phyloP scores from a whole-genome alignment of 75 land plant species.

The Cupressus sempervirens region DNA sequence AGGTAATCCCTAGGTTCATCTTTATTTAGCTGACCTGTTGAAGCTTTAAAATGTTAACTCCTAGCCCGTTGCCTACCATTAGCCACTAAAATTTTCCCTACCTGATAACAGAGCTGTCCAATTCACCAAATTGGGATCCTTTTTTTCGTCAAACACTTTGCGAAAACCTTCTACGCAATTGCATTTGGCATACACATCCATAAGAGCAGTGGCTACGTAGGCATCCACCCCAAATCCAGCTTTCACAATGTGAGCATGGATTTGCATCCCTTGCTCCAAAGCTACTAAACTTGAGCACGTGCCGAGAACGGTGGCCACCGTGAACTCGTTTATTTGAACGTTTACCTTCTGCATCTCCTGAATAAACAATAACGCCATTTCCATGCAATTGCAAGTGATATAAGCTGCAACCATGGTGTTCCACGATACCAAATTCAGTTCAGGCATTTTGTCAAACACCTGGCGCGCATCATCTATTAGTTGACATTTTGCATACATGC shows the following conservation, averaged over 20 bases:
- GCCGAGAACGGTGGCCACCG: slow-evolving; percentile 18
- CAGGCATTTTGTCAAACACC: slow-evolving; percentile 16
- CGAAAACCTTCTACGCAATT: slow-evolving; percentile 17
- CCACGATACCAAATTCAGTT: slow-evolving; percentile 19
- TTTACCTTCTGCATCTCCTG: slow-evolving; percentile 7
- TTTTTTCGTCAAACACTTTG: slow-evolving; percentile 18
- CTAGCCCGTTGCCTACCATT: background rate
- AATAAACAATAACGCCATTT: slow-evolving; percentile 11
- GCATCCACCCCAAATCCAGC: slow-evolving; percentile 20
- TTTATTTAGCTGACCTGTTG: no score
- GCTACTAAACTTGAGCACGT: slow-evolving; percentile 17
- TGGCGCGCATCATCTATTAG: slow-evolving; percentile 8
- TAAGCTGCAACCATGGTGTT: slow-evolving; percentile 21
- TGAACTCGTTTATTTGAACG: slow-evolving; percentile 12
- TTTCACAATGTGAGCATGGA: slow-evolving; percentile 17
- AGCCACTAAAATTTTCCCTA: background rate
- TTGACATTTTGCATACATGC: slow-evolving; percentile 15
- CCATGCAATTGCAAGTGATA: slow-evolving; percentile 1
- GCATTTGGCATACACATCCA: slow-evolving; percentile 25
- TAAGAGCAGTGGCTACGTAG: slow-evolving; percentile 19
- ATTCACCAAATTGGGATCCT: slow-evolving; percentile 9
- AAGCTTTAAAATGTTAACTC: no score
- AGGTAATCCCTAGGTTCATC: no score
- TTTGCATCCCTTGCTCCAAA: slow-evolving; percentile 24
- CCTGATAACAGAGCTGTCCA: slow-evolving; percentile 28